Base-by-base conservation (phyloP, 1,139 yeast species). In the Hyphopichia fennica region DNA sequence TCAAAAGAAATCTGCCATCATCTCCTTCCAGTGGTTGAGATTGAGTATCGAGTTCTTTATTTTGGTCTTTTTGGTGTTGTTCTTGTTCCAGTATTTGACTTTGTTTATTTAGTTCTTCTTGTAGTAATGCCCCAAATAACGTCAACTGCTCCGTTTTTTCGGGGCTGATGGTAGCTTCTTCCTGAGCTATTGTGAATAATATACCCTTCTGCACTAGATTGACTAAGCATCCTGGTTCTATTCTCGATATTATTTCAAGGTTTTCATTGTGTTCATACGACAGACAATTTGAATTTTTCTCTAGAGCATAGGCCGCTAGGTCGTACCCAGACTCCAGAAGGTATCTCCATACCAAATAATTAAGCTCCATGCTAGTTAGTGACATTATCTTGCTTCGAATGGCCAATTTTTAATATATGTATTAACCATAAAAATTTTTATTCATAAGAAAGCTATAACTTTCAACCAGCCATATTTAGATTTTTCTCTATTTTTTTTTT, bases 311-410 rank as follows among this genome's bases (percentile, higher is more conserved):
- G 0, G 96, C 93, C 2, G 95, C 75, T 30, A 88, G 73, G 43
- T 87, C 95, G 44, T 75, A 72, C 1, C 96, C 97, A 7, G 88
- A 76, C 60, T 93, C 99, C 60, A 89, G 96, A 35, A 91, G 74
- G 59, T 93, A 93, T 51, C 98, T 70, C 96, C 97, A 93, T 46
- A 93, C 80, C 57, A 93, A 75, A 61, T 93, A 91, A 70, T 93
- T 93, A 45, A 93, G 76, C 66, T 91, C 96, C 45, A 79, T 82
- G 48, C 95, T 85, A 6, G 95, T 79, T 42, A 93, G 70, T 29
- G 96, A 84, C 96, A 89, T 89, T 28, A 3, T 25, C 22, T 31
- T 25, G 28, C 28, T 25, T 7, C 13, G 28, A 5, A 3, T 25
- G 11, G 8, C 32, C 32, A 3, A 16, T 7, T 4, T 10, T 42